Evolutionary conservation across 2,329 filamentous ascomycete genomes (phyloP), one percentile per base, ranked within the genome.

Genomic region (Paecilomyces sp.): DNA sequence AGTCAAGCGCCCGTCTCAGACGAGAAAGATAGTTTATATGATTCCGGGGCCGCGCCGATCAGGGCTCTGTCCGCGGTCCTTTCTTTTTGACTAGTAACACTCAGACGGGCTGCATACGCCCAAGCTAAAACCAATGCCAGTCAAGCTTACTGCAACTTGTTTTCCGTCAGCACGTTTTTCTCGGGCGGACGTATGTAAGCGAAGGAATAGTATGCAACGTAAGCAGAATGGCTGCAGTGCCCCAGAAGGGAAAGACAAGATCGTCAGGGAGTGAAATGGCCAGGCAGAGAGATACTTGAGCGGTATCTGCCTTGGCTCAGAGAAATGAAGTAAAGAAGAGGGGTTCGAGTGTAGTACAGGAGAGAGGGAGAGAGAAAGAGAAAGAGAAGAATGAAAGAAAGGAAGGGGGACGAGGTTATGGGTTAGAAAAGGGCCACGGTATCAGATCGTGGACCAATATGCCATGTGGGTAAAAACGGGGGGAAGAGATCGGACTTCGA

Each of bases 371-470:
- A 6, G 18, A n/a, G 13, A 12, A 18, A 8, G 50, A 53, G 15
- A 53, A 13, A 57, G 34, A 28, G 47, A 30, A 50, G 15, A 13
- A 51, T 15, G n/a, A 31, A 31, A 57, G 55, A 50, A 31, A 47
- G 34, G 41, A 47, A 47, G 41, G 41, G 41, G 41, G 41, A 18
- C n/a, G 18, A 47, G 41, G 41, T 18, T 47, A 47, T 47, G 18
- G 41, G 9, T 18, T 47, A 18, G 3, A 12, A 25, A 34, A 57
- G 25, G 34, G 33, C 13, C 55, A 30, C 41, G 25, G 55, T 57
- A 51, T 51, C 55, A 57, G 55, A 57, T 57, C 55, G 55, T 13
- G 15, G 22, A 31, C 55, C n/a, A 33, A 30, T 25, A 57, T 25
- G 12, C 55, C 34, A 24, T 24, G 55, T 57, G 55, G 55, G 55